Percentiles rank a stretch among this genome's conserved stretches.
These are phyloP conservation scores for Poa pratensis DNA, from an alignment of 176 grass and related monocot species.

Conservation along the genomic window DNA sequence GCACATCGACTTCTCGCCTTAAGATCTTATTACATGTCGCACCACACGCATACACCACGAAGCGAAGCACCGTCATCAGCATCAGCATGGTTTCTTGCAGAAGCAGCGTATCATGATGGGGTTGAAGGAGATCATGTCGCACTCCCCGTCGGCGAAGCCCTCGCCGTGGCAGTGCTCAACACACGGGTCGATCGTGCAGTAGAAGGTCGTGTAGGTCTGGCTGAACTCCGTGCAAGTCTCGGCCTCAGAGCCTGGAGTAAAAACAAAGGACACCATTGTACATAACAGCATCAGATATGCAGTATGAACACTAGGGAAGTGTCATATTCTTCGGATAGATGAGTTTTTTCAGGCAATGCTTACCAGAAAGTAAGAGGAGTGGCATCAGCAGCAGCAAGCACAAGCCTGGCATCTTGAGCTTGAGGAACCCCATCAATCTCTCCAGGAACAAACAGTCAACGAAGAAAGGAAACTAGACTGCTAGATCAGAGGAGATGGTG, in stretches of 20 bases:
- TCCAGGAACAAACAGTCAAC: neutral
- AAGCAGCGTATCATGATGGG: neutral
- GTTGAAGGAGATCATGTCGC: neutral
- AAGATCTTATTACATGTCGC: neutral
- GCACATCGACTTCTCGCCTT: neutral
- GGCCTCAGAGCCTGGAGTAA: neutral
- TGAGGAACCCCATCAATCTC: neutral
- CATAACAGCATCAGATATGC: no score
- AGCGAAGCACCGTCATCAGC: neutral
- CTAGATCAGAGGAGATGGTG: neutral
- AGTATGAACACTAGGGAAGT: neutral
- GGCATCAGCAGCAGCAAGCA: slow-evolving; percentile 38
- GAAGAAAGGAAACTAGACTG: neutral
- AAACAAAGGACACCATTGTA: neutral
- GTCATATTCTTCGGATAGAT: no score
- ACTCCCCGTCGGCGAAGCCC: neutral
- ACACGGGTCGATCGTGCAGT: neutral
- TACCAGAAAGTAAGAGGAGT: slow-evolving; percentile 10
- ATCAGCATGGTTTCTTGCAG: slow-evolving; percentile 1
- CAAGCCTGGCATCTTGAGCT: slow-evolving; percentile 7
- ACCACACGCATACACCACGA: neutral
- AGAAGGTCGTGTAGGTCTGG: neutral
- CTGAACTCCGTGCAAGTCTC: neutral
- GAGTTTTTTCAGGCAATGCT: neutral
- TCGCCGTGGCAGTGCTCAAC: neutral